Conservation (phyloP, 225 moss, liverwort and hornwort genomes). For the Straminergon stramineum region DNA sequence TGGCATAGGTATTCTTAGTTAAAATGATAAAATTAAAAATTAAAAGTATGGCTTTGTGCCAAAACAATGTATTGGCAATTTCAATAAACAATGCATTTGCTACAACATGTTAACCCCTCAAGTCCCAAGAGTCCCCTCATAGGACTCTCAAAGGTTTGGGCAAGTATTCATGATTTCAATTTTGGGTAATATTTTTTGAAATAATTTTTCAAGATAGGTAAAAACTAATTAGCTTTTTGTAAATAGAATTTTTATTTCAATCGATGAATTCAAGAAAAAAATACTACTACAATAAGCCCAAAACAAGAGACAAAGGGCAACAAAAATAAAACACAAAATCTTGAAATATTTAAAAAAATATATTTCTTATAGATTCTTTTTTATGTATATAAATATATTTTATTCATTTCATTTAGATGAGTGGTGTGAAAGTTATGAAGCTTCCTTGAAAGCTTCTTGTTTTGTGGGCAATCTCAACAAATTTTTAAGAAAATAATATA, state of each 20-base stretch:
- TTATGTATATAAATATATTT: neutral
- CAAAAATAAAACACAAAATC: neutral
- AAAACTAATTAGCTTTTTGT: neutral
- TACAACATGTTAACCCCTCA: neutral
- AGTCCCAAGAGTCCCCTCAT: neutral
- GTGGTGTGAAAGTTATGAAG: neutral
- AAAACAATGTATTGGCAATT: neutral
- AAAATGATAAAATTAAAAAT: too few species aligned
- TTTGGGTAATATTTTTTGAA: neutral
- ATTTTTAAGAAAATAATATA: neutral
- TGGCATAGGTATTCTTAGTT: neutral
- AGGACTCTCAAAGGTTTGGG: neutral
- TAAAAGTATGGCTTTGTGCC: neutral
- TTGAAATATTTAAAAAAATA: neutral
- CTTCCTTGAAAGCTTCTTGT: neutral
- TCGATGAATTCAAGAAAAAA: rapidly evolving
- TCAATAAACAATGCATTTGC: neutral
- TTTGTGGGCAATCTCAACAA: rapidly evolving
- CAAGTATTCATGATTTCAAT: neutral
- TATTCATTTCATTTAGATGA: neutral
- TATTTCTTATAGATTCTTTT: neutral
- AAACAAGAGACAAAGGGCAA: rapidly evolving
- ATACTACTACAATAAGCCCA: neutral
- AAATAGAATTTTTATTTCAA: neutral
- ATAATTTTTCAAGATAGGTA: rapidly evolving